phyloP scores from a whole-genome alignment of 2,329 filamentous ascomycete genomes.

The Neopestalotiopsis rosae region DNA sequence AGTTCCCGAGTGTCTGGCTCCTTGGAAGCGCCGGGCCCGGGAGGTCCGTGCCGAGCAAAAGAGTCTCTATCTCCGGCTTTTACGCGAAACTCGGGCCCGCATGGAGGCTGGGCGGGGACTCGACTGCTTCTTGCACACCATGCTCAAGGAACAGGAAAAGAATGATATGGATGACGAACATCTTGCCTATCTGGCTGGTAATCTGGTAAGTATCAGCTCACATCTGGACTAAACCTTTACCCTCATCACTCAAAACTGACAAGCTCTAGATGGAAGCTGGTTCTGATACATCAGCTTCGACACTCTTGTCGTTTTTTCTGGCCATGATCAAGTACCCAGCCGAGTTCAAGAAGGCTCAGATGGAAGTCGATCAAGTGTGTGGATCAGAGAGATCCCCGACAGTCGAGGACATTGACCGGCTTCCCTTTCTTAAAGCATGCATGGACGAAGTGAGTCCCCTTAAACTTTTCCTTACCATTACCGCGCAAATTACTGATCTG shows the following conservation, averaged over 20 bases:
- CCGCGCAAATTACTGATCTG: constrained; percentile 13
- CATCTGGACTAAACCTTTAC: background rate
- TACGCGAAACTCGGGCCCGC: constrained; percentile 13
- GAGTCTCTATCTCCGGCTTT: constrained; percentile 19
- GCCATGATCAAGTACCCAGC: constrained; percentile 20
- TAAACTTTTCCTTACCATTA: background rate
- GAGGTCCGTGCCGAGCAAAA: constrained; percentile 17
- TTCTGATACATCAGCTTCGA: constrained; percentile 24
- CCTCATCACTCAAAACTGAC: background rate
- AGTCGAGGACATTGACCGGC: constrained; percentile 9
- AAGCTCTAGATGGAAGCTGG: constrained; percentile 20
- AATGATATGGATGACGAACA: constrained; percentile 21
- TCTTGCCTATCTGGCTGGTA: constrained; percentile 23
- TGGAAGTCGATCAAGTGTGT: constrained; percentile 23
- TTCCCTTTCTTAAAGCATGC: constrained; percentile 28
- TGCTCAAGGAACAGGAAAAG: constrained; percentile 20
- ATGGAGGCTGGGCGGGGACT: background rate
- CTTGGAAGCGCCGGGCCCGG: constrained; percentile 15
- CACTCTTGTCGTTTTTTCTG: background rate
- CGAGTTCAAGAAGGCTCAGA: constrained; percentile 23
- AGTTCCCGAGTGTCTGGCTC: constrained; percentile 18
- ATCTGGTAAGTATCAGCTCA: constrained; percentile 18
- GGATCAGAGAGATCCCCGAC: constrained; percentile 20
- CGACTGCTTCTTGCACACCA: constrained; percentile 19
- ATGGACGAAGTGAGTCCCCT: constrained; percentile 8